phyloP scores from a whole-genome alignment of 169 alveolate genomes.

The Hammondia hammondi region DNA sequence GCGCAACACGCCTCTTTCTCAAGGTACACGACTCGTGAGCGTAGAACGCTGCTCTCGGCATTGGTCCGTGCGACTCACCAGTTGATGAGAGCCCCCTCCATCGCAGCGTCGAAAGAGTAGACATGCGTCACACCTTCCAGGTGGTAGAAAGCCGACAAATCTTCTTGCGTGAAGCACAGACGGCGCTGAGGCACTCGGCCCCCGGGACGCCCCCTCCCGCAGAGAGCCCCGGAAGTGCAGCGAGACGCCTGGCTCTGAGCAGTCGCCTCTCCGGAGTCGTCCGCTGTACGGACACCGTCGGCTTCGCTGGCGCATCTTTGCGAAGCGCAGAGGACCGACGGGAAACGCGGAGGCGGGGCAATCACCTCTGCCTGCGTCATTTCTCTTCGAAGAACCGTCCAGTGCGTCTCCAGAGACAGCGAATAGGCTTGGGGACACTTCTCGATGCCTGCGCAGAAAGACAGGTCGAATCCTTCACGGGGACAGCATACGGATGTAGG shows the following conservation, averaged over 20 bases:
- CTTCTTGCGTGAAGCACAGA: conserved; percentile 85
- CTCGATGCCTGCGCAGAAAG: conserved; percentile 54
- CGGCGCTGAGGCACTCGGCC: conserved; percentile 31
- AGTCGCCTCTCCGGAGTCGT: background rate
- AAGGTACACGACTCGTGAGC: background rate
- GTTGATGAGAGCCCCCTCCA: conserved; percentile 87
- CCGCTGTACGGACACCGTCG: background rate
- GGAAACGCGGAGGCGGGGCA: conserved; percentile 38
- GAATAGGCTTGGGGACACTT: conserved; percentile 68
- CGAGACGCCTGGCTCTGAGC: background rate
- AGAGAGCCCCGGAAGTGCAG: background rate
- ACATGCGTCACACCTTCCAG: conserved; percentile 88
- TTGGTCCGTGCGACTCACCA: conserved; percentile 56
- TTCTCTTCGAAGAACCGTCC: conserved; percentile 30
- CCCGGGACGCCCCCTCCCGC: background rate
- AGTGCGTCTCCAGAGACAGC: conserved; percentile 66
- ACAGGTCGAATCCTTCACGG: too few relatives aligned
- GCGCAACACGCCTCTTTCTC: background rate
- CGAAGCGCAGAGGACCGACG: background rate
- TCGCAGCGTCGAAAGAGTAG: conserved; percentile 88
- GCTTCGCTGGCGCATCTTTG: background rate
- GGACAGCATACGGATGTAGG: too few relatives aligned
- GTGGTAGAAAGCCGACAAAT: conserved; percentile 82
- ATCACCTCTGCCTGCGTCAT: conserved; percentile 18
- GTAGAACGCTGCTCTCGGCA: background rate